Conservation (phyloP, 495 filamentous ascomycete genomes). For the Trichoderma erinaceum region DNA sequence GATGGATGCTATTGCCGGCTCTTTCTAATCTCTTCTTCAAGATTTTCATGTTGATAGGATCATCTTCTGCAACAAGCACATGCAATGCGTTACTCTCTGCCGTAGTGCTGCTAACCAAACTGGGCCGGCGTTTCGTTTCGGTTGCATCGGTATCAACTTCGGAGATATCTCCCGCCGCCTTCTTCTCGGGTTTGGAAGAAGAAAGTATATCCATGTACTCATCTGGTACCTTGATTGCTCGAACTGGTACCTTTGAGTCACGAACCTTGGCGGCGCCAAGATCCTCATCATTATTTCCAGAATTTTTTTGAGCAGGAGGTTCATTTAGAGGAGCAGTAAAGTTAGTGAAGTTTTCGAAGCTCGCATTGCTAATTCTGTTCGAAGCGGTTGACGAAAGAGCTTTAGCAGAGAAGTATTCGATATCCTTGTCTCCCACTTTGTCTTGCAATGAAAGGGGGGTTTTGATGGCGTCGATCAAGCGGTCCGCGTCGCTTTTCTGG, state of each 20-base stretch:
- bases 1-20: constrained; percentile 61
- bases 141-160: constrained; percentile 25
- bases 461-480: constrained; percentile 70
- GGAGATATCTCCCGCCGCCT: constrained; percentile 20
- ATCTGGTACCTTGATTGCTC: constrained; percentile 36
- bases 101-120: not conserved
- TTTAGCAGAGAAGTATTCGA: constrained; percentile 18
- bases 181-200: constrained; percentile 12
- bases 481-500: constrained; percentile 65
- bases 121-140: constrained; percentile 6
- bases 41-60: constrained; percentile 87
- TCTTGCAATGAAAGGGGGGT: constrained; percentile 46
- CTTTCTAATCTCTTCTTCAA: constrained; percentile 79
- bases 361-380: not conserved
- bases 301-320: not conserved
- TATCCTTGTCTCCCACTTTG: constrained; percentile 37
- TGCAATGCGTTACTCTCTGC: constrained; percentile 39
- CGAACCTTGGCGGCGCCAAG: constrained; percentile 20
- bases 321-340: not conserved
- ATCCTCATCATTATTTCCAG: not conserved
- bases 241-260: constrained; percentile 33
- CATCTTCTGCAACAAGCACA: constrained; percentile 84
- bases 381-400: not conserved
- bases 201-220: constrained; percentile 27
- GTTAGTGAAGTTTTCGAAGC: not conserved